These are phyloP conservation scores for Apostasia ramifera DNA, from an alignment of 106 monocot genomes.

Conservation along the genomic window DNA sequence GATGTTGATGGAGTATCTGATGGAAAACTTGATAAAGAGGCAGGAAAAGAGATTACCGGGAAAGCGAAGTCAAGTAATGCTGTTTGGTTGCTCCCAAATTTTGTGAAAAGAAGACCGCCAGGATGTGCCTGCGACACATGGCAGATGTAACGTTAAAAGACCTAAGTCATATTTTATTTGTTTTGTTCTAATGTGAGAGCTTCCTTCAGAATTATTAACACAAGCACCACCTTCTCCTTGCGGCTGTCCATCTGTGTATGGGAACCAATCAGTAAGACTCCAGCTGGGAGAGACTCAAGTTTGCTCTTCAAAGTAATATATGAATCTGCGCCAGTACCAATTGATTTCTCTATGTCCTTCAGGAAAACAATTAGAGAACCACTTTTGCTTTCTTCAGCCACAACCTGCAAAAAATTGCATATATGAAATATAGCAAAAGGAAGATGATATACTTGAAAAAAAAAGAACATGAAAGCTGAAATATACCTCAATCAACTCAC, in stretches of 20 bases:
- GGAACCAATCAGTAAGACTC: conserved; percentile 81
- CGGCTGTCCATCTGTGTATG: conserved; percentile 81
- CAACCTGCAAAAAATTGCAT: conserved; percentile 34
- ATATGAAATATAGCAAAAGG: conserved; percentile 1
- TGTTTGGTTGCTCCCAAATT: conserved; percentile 88
- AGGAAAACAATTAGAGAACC: conserved; percentile 75
- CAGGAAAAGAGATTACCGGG: conserved; percentile 41
- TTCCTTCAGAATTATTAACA: no score
- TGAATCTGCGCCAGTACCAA: conserved; percentile 61
- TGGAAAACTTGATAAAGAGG: no score
- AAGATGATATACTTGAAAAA: not conserved
- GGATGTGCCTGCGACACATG: conserved; percentile 35
- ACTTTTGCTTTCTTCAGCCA: conserved; percentile 70
- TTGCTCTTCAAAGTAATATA: conserved; percentile 59
- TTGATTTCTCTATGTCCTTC: conserved; percentile 87
- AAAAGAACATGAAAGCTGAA: not conserved
- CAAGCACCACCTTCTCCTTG: conserved; percentile 61
- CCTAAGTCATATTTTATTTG: no score
- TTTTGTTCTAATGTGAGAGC: no score
- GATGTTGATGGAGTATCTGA: no score
- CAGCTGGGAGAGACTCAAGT: conserved; percentile 56
- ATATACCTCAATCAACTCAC: conserved; percentile 46
- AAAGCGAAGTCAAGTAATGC: conserved; percentile 91
- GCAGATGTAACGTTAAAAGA: not conserved
- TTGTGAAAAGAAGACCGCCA: conserved; percentile 86